Conservation (phyloP, 78 protist genomes). For the Corallochytrium limacisporum region DNA sequence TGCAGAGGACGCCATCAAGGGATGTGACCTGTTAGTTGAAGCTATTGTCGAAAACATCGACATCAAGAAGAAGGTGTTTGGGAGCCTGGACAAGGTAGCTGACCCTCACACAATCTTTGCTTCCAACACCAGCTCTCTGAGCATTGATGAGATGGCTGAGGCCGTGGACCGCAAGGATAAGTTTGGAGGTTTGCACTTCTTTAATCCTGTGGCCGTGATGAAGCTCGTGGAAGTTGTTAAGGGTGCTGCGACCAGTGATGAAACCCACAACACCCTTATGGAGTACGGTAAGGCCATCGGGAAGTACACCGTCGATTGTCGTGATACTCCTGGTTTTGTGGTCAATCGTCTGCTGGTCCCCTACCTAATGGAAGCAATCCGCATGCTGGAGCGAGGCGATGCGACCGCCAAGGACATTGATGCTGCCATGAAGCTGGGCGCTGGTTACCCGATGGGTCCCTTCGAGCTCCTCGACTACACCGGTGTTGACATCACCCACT, state of each 20-base stretch:
- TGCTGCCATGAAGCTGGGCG: constrained; percentile 46
- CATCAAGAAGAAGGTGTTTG: constrained; percentile 17
- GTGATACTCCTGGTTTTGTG: constrained; percentile 22
- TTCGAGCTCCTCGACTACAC: constrained; percentile 32
- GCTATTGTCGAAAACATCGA: constrained; percentile 34
- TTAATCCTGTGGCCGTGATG: constrained; percentile 49
- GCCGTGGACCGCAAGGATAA: background rate
- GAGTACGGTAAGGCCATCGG: constrained; percentile 6
- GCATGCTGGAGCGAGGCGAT: constrained; percentile 41
- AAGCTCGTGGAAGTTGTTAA: constrained; percentile 31
- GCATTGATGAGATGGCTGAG: constrained; percentile 1
- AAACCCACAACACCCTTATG: background rate
- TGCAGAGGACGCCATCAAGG: background rate
- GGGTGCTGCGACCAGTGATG: constrained; percentile 3
- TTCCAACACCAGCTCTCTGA: constrained; percentile 26
- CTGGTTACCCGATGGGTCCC: constrained; percentile 53
- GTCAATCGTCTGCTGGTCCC: constrained; percentile 49
- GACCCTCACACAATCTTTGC: constrained; percentile 17
- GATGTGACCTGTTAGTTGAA: constrained; percentile 34
- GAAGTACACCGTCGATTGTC: constrained; percentile 1
- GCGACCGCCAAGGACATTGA: constrained; percentile 40
- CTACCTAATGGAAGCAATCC: constrained; percentile 28
- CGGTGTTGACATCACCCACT: constrained; percentile 23
- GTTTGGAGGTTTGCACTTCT: constrained; percentile 47
- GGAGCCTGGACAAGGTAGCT: constrained; percentile 12